These are phyloP conservation scores for Jatropha curcas DNA, from an alignment of 345 rosid genomes.

Conservation along the genomic window DNA sequence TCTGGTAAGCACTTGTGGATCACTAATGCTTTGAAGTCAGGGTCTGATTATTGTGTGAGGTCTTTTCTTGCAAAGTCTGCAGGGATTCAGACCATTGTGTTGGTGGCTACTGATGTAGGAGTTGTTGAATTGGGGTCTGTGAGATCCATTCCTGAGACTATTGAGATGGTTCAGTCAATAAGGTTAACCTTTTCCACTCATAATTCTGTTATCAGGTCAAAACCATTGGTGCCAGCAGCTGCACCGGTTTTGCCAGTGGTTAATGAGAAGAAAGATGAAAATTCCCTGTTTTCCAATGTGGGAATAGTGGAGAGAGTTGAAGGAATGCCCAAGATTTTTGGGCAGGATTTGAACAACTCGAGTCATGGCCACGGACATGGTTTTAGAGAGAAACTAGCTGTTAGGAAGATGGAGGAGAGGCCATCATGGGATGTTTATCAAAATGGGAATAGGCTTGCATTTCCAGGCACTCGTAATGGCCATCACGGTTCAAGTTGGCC, in stretches of 20 bases:
- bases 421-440: conserved; percentile 53
- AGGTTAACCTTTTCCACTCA: conserved; percentile 52
- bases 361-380: conserved; percentile 39
- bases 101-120: conserved; percentile 86
- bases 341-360: conserved; percentile 59
- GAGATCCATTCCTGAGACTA: conserved; percentile 68
- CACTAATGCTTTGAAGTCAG: conserved; percentile 45
- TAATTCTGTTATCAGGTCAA: conserved; percentile 33
- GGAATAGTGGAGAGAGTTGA: conserved; percentile 52
- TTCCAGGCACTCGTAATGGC: conserved; percentile 46
- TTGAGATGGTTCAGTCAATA: conserved; percentile 54
- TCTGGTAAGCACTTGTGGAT: conserved; percentile 81
- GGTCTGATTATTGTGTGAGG: conserved; percentile 76
- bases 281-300: conserved; percentile 32
- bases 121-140: conserved; percentile 96
- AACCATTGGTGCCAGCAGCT: conserved; percentile 25
- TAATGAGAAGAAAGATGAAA: conserved; percentile 50
- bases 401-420: conserved; percentile 84
- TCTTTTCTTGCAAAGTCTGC: conserved; percentile 81
- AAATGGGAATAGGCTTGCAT: conserved; percentile 47
- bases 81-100: conserved; percentile 73
- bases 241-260: conserved; percentile 26
- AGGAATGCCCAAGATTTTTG: conserved; percentile 63
- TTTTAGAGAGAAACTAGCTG: conserved; percentile 78
- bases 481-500: conserved; percentile 58